Evolutionary conservation across 768 basidiomycete genomes (phyloP).

Genomic region (Rhizopogon roseolus): DNA sequence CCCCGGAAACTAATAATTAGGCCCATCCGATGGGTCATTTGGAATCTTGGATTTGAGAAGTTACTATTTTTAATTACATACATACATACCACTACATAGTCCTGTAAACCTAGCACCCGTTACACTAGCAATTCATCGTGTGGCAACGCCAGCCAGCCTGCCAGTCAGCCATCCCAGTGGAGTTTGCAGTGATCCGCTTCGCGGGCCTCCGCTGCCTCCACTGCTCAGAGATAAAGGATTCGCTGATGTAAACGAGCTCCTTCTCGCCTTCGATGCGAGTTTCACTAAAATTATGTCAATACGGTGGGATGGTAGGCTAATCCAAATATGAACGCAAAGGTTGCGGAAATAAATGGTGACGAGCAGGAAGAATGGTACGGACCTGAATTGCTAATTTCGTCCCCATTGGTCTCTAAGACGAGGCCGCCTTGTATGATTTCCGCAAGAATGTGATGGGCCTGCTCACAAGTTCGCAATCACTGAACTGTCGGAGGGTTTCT

Average conservation of each 20-base stretch:
- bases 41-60: not conserved
- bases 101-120: not conserved
- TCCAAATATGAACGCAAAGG: not conserved
- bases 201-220: conserved; percentile 45
- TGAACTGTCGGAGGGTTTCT: not conserved
- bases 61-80: not conserved
- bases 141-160: conserved; percentile 63
- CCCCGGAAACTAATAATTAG: too few species aligned
- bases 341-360: not conserved
- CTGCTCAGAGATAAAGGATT: conserved; percentile 78
- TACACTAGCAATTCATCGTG: conserved; percentile 16
- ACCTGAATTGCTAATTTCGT: conserved; percentile 76
- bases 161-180: conserved; percentile 79
- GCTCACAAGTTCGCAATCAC: conserved; percentile 4
- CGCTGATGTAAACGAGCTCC: conserved; percentile 74
- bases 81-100: not conserved
- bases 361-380: conserved; percentile 18
- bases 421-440: conserved; percentile 97
- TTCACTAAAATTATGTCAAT: conserved; percentile 45
- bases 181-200: conserved; percentile 59
- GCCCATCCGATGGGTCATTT: not conserved
- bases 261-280: conserved; percentile 64
- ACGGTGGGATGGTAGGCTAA: not conserved
- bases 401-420: conserved; percentile 92
- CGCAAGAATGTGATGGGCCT: conserved; percentile 94